Evolutionary conservation across 192 early-diverging fungal genomes (phyloP).

Genomic region (Backusella morwellensis): DNA sequence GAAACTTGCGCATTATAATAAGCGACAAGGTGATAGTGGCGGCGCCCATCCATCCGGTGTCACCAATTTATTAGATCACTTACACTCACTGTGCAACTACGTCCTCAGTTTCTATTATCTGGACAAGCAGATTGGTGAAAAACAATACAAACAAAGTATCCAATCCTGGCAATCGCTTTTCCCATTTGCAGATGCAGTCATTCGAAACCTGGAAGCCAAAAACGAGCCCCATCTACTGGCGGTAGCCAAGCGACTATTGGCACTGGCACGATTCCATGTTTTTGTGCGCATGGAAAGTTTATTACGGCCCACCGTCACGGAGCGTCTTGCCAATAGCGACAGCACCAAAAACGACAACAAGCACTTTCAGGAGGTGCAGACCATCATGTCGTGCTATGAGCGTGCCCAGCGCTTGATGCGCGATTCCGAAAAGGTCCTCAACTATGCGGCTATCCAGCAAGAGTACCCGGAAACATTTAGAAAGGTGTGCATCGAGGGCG

Average conservation of each 20-base stretch:
- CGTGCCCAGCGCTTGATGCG: constrained; percentile 10
- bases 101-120: constrained; percentile 16
- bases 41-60: not conserved
- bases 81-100: constrained; percentile 20
- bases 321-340: not conserved
- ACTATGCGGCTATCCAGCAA: not conserved
- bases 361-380: not conserved
- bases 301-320: not conserved
- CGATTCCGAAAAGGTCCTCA: constrained; percentile 18
- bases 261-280: constrained; percentile 19
- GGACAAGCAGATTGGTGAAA: constrained; percentile 1
- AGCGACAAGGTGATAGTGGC: constrained; percentile 15
- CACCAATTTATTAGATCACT: constrained; percentile 7
- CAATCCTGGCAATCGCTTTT: constrained; percentile 14
- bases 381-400: constrained; percentile 2
- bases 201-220: constrained; percentile 6
- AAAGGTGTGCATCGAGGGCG: constrained; percentile 12
- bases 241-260: not conserved
- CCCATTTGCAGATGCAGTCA: constrained; percentile 16
- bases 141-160: not conserved
- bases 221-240: constrained; percentile 14
- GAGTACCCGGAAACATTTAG: constrained; percentile 13
- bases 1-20: constrained; percentile 13
- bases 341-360: constrained; percentile 5
- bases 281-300: not conserved